Conservation (phyloP, 331 rosid species). For the Rhamnella rubrinervis region DNA sequence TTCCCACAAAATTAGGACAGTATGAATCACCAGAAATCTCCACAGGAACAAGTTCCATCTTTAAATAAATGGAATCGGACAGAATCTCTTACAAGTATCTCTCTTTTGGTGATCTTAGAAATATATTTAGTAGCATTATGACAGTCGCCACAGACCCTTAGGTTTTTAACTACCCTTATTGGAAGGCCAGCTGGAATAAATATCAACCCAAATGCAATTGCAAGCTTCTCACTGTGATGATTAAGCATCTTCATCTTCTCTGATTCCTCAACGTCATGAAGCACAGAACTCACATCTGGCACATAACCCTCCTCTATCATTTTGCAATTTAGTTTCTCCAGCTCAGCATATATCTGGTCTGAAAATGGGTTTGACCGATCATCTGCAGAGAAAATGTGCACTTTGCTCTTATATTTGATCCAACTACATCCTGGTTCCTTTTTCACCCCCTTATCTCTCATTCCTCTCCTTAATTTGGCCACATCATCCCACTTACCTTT, state of each 20-base stretch:
- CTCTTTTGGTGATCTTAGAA: conserved; percentile 74
- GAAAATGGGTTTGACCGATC: conserved; percentile 64
- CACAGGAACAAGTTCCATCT: conserved; percentile 75
- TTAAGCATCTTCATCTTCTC: conserved; percentile 75
- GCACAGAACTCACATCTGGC: conserved; percentile 72
- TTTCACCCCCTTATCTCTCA: conserved; percentile 69
- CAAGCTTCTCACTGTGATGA: conserved; percentile 84
- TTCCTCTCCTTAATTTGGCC: conserved; percentile 66
- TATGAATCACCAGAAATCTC: conserved; percentile 73
- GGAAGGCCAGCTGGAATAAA: conserved; percentile 63
- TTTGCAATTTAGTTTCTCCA: conserved; percentile 52
- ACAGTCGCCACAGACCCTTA: conserved; percentile 81
- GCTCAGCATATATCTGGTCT: conserved; percentile 65
- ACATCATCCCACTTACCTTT: conserved; percentile 78
- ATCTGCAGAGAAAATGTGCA: conserved; percentile 77
- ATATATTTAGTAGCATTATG: conserved; percentile 86
- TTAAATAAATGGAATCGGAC: conserved; percentile 80
- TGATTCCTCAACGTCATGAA: conserved; percentile 75
- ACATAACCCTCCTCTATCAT: conserved; percentile 68
- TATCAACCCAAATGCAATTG: conserved; percentile 77
- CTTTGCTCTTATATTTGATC: conserved; percentile 76
- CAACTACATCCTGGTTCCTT: conserved; percentile 91
- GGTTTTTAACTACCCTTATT: conserved; percentile 69
- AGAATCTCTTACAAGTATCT: conserved; percentile 82
- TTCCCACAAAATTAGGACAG: neutral